Conservation (phyloP, 164 flowering plant species). For the Umbellularia californica region DNA sequence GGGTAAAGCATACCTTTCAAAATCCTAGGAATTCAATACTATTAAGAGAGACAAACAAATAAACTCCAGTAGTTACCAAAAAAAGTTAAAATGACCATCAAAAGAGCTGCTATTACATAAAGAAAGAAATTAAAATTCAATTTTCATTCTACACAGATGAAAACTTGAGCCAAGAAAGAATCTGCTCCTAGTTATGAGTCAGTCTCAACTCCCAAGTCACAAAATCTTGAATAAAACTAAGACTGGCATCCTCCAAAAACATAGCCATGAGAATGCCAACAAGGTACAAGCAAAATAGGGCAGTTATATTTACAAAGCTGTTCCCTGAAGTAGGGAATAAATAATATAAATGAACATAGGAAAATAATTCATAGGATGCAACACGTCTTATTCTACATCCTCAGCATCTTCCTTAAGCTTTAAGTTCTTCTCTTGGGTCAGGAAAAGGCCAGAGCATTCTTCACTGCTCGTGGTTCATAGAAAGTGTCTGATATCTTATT, state of each 20-base stretch:
- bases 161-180: not conserved
- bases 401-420: not conserved
- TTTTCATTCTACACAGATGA: not conserved
- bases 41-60: no score
- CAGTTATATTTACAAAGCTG: constrained; percentile 12
- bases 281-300: not conserved
- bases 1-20: no score
- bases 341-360: not conserved
- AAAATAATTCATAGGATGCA: constrained; percentile 3
- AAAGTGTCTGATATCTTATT: constrained; percentile 50
- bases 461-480: constrained; percentile 25
- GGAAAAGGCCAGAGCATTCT: constrained; percentile 35
- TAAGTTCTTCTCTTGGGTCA: constrained; percentile 24
- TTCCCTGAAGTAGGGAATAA: not conserved
- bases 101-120: no score
- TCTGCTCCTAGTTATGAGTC: not conserved
- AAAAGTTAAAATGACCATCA: no score
- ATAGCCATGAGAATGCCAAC: not conserved
- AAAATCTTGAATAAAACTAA: not conserved
- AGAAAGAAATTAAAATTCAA: not conserved
- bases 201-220: not conserved
- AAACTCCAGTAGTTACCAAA: no score
- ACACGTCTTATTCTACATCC: not conserved
- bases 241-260: not conserved
- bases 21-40: no score